Percentiles rank a stretch among this genome's conserved stretches.
Conservation (phyloP, 1,139 yeast genomes). For the Suhomyces wounanorum region DNA sequence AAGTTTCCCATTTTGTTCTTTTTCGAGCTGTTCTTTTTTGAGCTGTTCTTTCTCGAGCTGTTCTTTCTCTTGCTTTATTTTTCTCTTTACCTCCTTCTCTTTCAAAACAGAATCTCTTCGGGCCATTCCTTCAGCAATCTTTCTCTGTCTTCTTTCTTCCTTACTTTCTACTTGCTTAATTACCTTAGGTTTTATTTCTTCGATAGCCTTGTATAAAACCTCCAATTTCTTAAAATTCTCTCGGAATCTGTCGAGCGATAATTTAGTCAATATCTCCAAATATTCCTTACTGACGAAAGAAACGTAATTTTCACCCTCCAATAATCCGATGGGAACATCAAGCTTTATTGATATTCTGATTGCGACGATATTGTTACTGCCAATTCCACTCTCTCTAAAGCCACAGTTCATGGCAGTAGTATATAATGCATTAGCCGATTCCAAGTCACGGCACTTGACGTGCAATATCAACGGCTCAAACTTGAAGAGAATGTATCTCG, state of each 20-base stretch:
- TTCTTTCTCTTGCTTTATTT: slow-evolving; percentile 22
- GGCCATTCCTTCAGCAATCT: slow-evolving; percentile 60
- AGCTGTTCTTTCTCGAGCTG: slow-evolving; percentile 7
- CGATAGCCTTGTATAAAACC: slow-evolving; percentile 48
- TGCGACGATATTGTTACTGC: slow-evolving; percentile 76
- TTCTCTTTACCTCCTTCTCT: slow-evolving; percentile 25
- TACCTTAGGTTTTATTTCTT: slow-evolving; percentile 22
- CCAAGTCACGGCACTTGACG: slow-evolving; percentile 69
- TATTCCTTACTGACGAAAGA: slow-evolving; percentile 54
- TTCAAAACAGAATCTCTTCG: slow-evolving; percentile 38
- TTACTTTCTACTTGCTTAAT: slow-evolving; percentile 27
- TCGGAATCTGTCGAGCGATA: slow-evolving; percentile 58
- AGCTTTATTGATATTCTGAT: slow-evolving; percentile 69
- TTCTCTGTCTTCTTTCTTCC: slow-evolving; percentile 63
- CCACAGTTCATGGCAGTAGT: slow-evolving; percentile 82
- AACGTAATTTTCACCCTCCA: slow-evolving; percentile 30
- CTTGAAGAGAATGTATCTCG: slow-evolving; percentile 67
- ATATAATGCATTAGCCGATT: slow-evolving; percentile 61
- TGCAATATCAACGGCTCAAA: slow-evolving; percentile 85
- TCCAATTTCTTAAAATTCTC: slow-evolving; percentile 63
- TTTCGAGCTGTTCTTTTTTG: background rate
- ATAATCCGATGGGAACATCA: slow-evolving; percentile 72
- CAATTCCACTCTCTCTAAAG: slow-evolving; percentile 84
- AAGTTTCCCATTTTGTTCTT: background rate
- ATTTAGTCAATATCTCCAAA: slow-evolving; percentile 46